A percentile compares a stretch with the other conserved stretches of the same genome.
Conservation (phyloP, 495 filamentous ascomycete genomes). For the Jackrogersella multiformis region DNA sequence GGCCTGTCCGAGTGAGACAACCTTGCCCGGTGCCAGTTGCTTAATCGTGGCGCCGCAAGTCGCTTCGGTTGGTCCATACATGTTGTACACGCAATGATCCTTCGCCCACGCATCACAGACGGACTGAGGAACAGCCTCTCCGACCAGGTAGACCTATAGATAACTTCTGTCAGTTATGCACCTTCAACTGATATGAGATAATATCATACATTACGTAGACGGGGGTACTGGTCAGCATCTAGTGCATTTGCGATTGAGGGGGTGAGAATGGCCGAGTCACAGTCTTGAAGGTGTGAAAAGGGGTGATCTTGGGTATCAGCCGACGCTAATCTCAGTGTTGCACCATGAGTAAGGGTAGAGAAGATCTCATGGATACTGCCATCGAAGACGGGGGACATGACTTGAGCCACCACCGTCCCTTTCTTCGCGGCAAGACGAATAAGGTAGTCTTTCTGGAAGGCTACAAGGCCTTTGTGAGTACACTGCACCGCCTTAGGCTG, state of each 20-base stretch:
- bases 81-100: not conserved
- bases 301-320: not conserved
- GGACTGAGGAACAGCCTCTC: not conserved
- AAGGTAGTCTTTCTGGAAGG: constrained; percentile 35
- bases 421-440: constrained; percentile 42
- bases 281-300: not conserved
- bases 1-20: not conserved
- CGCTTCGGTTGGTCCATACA: not conserved
- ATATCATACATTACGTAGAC: not conserved
- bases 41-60: not conserved
- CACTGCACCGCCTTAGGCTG: not conserved
- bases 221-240: not conserved
- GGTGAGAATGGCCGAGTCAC: not conserved
- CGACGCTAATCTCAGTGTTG: constrained; percentile 36
- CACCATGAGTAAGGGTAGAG: constrained; percentile 50
- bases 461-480: not conserved
- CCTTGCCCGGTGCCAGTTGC: not conserved
- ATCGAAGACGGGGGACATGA: constrained; percentile 52
- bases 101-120: not conserved
- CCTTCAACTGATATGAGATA: not conserved
- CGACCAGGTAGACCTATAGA: not conserved
- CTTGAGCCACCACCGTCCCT: constrained; percentile 38
- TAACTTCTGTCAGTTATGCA: not conserved
- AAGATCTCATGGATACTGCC: constrained; percentile 54
- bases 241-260: not conserved